Evolutionary conservation across 2,329 filamentous ascomycete species (phyloP).

Genomic region (Pseudocercospora cruenta): DNA sequence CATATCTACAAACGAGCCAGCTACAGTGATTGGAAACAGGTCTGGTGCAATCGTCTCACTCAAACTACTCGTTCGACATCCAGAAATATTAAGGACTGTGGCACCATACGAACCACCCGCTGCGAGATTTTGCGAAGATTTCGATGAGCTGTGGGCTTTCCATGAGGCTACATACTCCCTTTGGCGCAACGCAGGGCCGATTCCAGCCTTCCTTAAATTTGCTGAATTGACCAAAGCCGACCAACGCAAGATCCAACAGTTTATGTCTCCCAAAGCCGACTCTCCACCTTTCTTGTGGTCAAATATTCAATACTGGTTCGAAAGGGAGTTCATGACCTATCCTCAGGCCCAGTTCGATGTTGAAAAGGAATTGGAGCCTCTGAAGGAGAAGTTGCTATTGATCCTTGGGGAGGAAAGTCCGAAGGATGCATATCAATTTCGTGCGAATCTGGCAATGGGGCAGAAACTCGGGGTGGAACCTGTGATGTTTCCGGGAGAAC

Average conservation of each 20-base stretch:
- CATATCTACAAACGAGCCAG: slow-evolving; percentile 19
- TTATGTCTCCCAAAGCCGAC: neutral
- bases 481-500: slow-evolving; percentile 9
- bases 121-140: slow-evolving; percentile 18
- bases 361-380: neutral
- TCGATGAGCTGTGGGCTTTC: slow-evolving; percentile 13
- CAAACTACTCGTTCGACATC: slow-evolving; percentile 16
- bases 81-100: slow-evolving; percentile 16
- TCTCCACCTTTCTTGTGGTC: neutral
- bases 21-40: slow-evolving; percentile 22
- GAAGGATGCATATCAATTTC: slow-evolving; percentile 12
- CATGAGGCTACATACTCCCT: slow-evolving; percentile 15
- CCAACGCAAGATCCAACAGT: neutral
- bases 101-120: slow-evolving; percentile 25
- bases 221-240: slow-evolving; percentile 13
- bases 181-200: slow-evolving; percentile 19
- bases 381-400: slow-evolving; percentile 13
- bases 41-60: slow-evolving; percentile 24
- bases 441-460: slow-evolving; percentile 11
- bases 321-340: slow-evolving; percentile 21
- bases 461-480: slow-evolving; percentile 6
- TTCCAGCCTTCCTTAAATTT: slow-evolving; percentile 20
- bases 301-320: slow-evolving; percentile 22
- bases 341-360: slow-evolving; percentile 5
- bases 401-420: slow-evolving; percentile 4